phyloP scores from a whole-genome alignment of 768 basidiomycete genomes.

The Trametes cinnabarina region DNA sequence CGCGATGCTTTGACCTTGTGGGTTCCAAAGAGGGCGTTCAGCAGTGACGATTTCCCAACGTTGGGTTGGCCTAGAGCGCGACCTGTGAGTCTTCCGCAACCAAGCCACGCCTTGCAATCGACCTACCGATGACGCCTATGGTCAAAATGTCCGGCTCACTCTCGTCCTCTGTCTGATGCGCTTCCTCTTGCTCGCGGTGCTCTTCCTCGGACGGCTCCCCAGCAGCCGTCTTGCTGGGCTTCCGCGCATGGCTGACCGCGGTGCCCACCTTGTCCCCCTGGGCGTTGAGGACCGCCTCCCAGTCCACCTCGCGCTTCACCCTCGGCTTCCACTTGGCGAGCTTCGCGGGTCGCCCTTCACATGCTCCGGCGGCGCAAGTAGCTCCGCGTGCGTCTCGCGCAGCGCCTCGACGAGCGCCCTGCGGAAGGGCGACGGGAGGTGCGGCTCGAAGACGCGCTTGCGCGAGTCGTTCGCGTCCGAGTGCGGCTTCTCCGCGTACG shows the following conservation, averaged over 20 bases:
- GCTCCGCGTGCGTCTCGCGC: conserved; percentile 58
- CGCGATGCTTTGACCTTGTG: conserved; percentile 78
- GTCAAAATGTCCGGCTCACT: conserved; percentile 61
- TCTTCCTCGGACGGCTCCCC: conserved; percentile 24
- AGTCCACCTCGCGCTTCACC: conserved; percentile 68
- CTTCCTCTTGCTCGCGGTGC: conserved; percentile 26
- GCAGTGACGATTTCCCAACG: conserved; percentile 88
- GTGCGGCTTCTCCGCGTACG: conserved; percentile 54
- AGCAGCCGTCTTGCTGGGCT: conserved; percentile 16
- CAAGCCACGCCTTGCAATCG: background rate
- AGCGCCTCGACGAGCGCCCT: conserved; percentile 64
- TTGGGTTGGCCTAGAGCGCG: conserved; percentile 76
- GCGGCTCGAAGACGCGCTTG: conserved; percentile 52
- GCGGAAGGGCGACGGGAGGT: conserved; percentile 66
- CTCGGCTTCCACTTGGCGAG: conserved; percentile 62
- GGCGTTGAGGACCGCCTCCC: conserved; percentile 58
- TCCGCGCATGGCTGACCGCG: conserved; percentile 41
- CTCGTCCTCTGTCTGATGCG: conserved; percentile 19
- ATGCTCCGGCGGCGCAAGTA: conserved; percentile 65
- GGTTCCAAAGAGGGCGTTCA: conserved; percentile 87
- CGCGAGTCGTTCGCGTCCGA: conserved; percentile 1
- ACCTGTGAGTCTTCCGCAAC: background rate
- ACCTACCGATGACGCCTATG: conserved; percentile 73
- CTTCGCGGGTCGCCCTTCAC: conserved; percentile 47
- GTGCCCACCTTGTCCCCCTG: conserved; percentile 44